Evolutionary conservation across 331 rosid genomes (phyloP).

Genomic region (Malus hybrid): DNA sequence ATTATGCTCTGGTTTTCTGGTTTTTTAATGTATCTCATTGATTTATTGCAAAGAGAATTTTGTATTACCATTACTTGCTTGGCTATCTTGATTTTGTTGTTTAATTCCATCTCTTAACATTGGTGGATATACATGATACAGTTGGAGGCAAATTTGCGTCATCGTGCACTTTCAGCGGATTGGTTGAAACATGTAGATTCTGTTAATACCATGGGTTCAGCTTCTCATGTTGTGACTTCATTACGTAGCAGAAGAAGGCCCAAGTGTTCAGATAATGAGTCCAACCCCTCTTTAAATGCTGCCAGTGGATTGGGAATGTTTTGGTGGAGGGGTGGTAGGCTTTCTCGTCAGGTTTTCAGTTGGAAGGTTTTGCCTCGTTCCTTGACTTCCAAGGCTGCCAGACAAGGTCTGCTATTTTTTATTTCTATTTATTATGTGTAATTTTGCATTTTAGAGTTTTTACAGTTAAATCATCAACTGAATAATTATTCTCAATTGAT

Average conservation of each 20-base stretch:
- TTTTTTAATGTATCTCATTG: not conserved
- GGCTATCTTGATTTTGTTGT: not conserved
- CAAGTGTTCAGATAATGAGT: conserved; percentile 52
- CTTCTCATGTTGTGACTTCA: conserved; percentile 61
- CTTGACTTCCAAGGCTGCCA: conserved; percentile 78
- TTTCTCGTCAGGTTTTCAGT: conserved; percentile 78
- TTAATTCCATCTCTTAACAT: conserved; percentile 6
- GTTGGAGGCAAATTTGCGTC: conserved; percentile 78
- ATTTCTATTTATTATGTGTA: conserved; percentile 9
- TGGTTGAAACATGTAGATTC: conserved; percentile 90
- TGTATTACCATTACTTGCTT: not conserved
- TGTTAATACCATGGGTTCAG: conserved; percentile 75
- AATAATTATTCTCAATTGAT: conserved; percentile 36
- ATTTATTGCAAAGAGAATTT: not conserved
- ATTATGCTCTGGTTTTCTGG: not conserved
- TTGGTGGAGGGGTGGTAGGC: conserved; percentile 99
- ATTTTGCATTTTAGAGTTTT: conserved; percentile 12
- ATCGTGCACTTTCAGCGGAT: conserved; percentile 59
- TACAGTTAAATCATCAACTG: conserved; percentile 25
- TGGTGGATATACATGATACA: conserved; percentile 27
- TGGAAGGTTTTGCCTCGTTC: conserved; percentile 77
- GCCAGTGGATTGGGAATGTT: conserved; percentile 67
- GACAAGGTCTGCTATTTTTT: conserved; percentile 67
- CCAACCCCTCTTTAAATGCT: conserved; percentile 53
- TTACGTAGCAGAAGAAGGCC: conserved; percentile 63